A percentile compares a stretch with the other conserved stretches of the same genome.
phyloP scores from a whole-genome alignment of 176 grass and related monocot species.

The Ampelocalamus luodianensis region DNA sequence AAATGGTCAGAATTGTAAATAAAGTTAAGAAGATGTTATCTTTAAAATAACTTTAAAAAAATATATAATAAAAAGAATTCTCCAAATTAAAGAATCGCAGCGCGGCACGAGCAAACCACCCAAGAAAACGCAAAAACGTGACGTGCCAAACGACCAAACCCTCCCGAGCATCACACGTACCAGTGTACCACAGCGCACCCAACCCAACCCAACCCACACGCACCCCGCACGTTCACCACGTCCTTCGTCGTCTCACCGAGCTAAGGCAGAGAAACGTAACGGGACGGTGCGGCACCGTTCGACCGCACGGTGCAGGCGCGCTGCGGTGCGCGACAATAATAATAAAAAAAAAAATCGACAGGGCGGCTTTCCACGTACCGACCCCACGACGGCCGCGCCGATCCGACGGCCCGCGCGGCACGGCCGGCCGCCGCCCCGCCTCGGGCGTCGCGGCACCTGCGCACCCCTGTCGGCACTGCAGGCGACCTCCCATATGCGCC shows the following conservation, averaged over 20 bases:
- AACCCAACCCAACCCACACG: too few species aligned
- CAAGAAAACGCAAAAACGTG: neutral
- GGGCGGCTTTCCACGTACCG: constrained; percentile 52
- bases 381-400: constrained; percentile 11
- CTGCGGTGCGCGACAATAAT: too few species aligned
- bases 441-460: constrained; percentile 29
- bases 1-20: too few species aligned
- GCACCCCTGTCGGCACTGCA: constrained; percentile 38
- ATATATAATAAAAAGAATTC: too few species aligned
- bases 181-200: too few species aligned
- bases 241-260: too few species aligned
- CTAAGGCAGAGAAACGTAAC: too few species aligned
- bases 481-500: constrained; percentile 34
- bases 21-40: too few species aligned
- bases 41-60: too few species aligned
- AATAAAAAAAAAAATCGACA: too few species aligned
- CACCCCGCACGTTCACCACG: too few species aligned
- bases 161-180: neutral
- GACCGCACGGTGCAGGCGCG: neutral
- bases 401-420: constrained; percentile 46
- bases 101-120: neutral
- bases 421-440: constrained; percentile 57
- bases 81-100: neutral
- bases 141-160: neutral
- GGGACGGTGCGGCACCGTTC: too few species aligned